Evolutionary conservation across 306 rosid genomes (phyloP).

Genomic region (Prunus persica): Prunus_persica_NCBIv2 NC_034015.1:14700501-14701000

Average conservation of each 20-base stretch:
- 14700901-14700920: too few species aligned
- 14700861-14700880: too few species aligned
- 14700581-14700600: not conserved
- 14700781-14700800: too few species aligned
- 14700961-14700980: too few species aligned
- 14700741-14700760: not conserved
- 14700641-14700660: not conserved
- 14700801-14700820: too few species aligned
- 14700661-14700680: slow-evolving; percentile 26
- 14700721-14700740: slow-evolving; percentile 52
- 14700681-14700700: slow-evolving; percentile 69
- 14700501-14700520: not conserved
- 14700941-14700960: too few species aligned
- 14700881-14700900: too few species aligned
- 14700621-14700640: not conserved
- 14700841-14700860: too few species aligned
- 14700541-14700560: slow-evolving; percentile 21
- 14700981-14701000: too few species aligned
- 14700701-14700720: slow-evolving; percentile 68
- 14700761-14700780: too few species aligned
- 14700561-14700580: slow-evolving; percentile 23
- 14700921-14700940: too few species aligned
- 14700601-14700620: slow-evolving; percentile 4
- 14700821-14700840: too few species aligned
- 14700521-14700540: slow-evolving; percentile 8